These are phyloP conservation scores for Penicillium sp. DNA, from an alignment of 2,329 filamentous ascomycete genomes.

Conservation along the genomic window DNA sequence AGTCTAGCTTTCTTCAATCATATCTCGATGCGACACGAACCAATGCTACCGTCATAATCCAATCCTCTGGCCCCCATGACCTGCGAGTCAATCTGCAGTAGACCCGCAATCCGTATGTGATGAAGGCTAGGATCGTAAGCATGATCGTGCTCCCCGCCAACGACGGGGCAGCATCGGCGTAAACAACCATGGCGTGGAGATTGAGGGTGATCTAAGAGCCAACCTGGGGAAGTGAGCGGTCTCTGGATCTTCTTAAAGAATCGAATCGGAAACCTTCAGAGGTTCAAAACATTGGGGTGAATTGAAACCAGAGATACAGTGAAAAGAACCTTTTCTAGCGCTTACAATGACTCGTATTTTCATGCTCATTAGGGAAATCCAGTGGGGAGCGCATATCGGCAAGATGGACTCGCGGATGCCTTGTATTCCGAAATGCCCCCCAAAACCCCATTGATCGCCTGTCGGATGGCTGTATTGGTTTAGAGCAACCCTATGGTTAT, in stretches of 20 bases:
- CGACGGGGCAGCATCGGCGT: conserved; percentile 19
- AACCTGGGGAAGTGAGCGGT: not conserved
- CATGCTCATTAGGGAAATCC: not conserved
- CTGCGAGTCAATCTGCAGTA: conserved; percentile 21
- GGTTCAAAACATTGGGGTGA: not conserved
- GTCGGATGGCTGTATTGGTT: not conserved
- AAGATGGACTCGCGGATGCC: not conserved
- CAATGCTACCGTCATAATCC: conserved; percentile 27
- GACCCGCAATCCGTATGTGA: conserved; percentile 19
- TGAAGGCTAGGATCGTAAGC: conserved; percentile 18
- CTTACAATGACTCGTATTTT: not conserved
- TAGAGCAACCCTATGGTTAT: not conserved
- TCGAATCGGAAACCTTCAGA: not conserved
- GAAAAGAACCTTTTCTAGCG: not conserved
- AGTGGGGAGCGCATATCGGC: not conserved
- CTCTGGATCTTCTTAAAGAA: not conserved
- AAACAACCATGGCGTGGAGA: conserved; percentile 19
- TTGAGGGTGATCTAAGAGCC: not conserved
- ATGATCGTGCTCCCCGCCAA: conserved; percentile 23
- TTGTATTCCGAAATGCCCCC: not conserved
- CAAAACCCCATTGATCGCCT: not conserved
- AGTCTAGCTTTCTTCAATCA: not conserved
- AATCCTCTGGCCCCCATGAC: conserved; percentile 25
- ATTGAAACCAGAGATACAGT: not conserved
- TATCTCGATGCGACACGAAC: conserved; percentile 4